Evolutionary conservation across 108 stramenopile species (phyloP).

Genomic region (Parietichytrium sp.): DNA sequence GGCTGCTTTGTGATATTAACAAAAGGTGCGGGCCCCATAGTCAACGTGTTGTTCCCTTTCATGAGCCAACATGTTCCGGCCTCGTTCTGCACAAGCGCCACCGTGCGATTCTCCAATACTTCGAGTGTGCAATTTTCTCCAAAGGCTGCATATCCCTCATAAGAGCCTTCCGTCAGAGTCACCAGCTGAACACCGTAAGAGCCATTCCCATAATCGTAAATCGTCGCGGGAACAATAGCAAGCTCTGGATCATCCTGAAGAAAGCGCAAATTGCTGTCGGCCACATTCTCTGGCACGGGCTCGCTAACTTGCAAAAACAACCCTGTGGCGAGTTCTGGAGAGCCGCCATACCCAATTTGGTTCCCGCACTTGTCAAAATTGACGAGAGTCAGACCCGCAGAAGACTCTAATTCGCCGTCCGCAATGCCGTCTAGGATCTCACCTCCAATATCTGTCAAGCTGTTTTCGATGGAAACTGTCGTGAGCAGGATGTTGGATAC

Average conservation of each 20-base stretch:
- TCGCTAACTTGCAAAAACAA: not conserved
- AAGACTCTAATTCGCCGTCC: too few species aligned
- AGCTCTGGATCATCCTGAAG: not conserved
- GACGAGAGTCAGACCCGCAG: not conserved
- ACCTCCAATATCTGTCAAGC: too few species aligned
- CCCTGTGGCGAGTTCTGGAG: not conserved
- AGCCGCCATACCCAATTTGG: not conserved
- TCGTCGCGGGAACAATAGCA: not conserved
- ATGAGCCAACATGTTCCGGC: too few species aligned
- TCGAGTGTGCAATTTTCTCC: not conserved
- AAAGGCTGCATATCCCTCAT: not conserved
- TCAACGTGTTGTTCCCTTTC: too few species aligned
- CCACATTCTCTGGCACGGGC: not conserved
- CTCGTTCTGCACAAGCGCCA: too few species aligned
- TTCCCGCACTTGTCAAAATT: not conserved
- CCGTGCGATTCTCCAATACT: not conserved
- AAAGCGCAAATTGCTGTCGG: not conserved
- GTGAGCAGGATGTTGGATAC: not conserved
- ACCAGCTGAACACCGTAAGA: not conserved
- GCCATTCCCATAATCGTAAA: conserved; percentile 3
- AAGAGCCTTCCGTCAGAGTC: not conserved
- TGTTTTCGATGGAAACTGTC: not conserved
- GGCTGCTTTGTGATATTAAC: too few species aligned
- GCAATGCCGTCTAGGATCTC: too few species aligned
- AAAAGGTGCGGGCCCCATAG: too few species aligned